Evolutionary conservation across 148 eudicot species (phyloP).

Genomic region (Camellia japonica): DNA sequence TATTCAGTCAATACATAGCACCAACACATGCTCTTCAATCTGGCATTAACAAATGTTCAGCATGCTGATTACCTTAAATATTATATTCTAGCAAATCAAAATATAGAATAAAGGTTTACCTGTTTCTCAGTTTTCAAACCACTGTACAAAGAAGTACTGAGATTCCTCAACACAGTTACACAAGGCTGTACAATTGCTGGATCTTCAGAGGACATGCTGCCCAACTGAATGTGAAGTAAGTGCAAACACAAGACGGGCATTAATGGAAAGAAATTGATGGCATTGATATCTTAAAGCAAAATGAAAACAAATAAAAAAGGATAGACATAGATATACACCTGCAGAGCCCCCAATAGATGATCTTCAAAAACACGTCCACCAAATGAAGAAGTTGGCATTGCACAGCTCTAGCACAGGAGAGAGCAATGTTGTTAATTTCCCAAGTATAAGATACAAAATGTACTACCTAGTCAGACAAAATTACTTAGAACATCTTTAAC

Average conservation of each 20-base stretch:
- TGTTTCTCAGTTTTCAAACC: constrained; percentile 54
- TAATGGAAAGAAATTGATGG: neutral
- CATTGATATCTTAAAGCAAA: neutral
- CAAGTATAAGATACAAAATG: neutral
- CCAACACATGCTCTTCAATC: neutral
- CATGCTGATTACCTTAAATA: neutral
- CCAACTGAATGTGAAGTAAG: constrained; percentile 28
- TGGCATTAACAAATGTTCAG: neutral
- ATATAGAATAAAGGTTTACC: constrained; percentile 30
- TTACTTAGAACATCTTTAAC: neutral
- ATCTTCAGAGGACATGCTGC: constrained; percentile 40
- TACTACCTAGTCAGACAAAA: neutral
- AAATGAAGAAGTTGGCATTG: constrained; percentile 32
- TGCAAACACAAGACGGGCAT: neutral
- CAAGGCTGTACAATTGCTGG: constrained; percentile 60
- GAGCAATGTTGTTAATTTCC: neutral
- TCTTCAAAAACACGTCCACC: constrained; percentile 40
- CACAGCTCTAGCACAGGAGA: constrained; percentile 37
- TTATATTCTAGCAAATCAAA: neutral
- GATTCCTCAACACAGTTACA: constrained; percentile 52
- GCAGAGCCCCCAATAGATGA: constrained; percentile 48
- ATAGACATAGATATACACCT: constrained; percentile 28
- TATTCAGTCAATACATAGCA: constrained; percentile 3
- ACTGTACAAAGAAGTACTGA: constrained; percentile 42
- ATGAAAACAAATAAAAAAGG: neutral